These are phyloP conservation scores for Ricinus communis DNA, from an alignment of 345 rosid genomes.

Conservation along the genomic window DNA sequence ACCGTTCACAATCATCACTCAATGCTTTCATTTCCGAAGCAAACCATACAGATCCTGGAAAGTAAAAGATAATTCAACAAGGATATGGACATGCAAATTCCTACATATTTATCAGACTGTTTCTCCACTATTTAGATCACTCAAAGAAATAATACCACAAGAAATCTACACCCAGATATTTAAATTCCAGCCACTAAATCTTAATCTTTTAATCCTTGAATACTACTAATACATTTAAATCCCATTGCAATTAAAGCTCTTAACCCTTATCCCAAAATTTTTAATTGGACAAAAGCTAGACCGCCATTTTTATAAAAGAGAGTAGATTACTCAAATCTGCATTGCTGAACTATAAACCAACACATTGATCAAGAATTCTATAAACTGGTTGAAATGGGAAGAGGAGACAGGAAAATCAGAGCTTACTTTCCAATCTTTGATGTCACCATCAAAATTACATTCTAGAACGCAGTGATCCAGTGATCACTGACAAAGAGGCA, in stretches of 20 bases:
- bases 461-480: background rate
- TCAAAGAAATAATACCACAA: background rate
- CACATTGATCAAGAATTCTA: background rate
- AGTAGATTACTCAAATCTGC: background rate
- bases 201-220: background rate
- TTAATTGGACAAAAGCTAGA: background rate
- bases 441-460: background rate
- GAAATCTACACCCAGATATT: background rate
- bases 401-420: background rate
- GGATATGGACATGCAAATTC: background rate
- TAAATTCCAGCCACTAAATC: background rate
- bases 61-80: slow-evolving; percentile 13
- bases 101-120: background rate
- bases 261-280: background rate
- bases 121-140: background rate
- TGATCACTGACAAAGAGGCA: background rate
- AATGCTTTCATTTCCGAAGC: slow-evolving; percentile 95
- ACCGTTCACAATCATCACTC: slow-evolving; percentile 80
- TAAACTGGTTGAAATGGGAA: background rate
- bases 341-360: background rate
- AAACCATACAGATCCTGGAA: slow-evolving; percentile 80
- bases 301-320: too few relatives aligned
- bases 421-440: background rate
- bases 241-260: background rate
- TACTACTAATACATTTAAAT: background rate